Conservation (phyloP, 2,329 filamentous ascomycete genomes). For the Lasiodiplodia sp. region DNA sequence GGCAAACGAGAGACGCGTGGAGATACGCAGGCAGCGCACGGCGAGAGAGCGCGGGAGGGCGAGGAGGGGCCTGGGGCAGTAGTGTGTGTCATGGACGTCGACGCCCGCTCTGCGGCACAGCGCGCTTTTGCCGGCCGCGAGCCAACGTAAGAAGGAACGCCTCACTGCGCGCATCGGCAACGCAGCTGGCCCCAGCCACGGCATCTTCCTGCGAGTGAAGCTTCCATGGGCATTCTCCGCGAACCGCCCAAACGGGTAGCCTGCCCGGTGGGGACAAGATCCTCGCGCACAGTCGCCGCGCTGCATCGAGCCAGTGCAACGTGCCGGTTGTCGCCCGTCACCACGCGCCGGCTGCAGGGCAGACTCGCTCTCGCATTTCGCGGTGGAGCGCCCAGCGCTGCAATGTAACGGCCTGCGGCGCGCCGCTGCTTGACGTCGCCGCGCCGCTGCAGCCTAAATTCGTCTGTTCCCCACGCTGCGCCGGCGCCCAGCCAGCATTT, state of each 20-base stretch:
- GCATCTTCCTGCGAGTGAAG: constrained; percentile 28
- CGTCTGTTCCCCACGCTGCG: not conserved
- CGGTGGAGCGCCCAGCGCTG: constrained; percentile 15
- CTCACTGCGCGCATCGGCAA: constrained; percentile 24
- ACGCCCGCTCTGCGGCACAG: constrained; percentile 24
- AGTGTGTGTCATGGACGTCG: constrained; percentile 20
- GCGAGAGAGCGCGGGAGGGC: constrained; percentile 12
- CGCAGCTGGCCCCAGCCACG: constrained; percentile 17
- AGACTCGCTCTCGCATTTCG: constrained; percentile 11
- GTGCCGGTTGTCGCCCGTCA: constrained; percentile 7
- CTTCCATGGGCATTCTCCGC: constrained; percentile 26
- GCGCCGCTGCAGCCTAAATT: constrained; percentile 16
- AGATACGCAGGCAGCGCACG: constrained; percentile 5
- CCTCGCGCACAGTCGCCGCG: constrained; percentile 23
- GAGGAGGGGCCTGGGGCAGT: constrained; percentile 19
- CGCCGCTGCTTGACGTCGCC: constrained; percentile 13
- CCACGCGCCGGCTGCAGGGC: constrained; percentile 1
- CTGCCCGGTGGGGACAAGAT: constrained; percentile 25
- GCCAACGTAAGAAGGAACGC: constrained; percentile 26
- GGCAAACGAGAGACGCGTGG: constrained; percentile 20
- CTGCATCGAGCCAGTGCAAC: constrained; percentile 12
- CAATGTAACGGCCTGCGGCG: constrained; percentile 4
- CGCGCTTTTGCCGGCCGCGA: constrained; percentile 23
- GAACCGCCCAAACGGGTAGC: constrained; percentile 20
- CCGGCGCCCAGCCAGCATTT: not conserved